phyloP scores from a whole-genome alignment of 1,284 basidiomycete genomes.

The Heterobasidion annosum region DNA sequence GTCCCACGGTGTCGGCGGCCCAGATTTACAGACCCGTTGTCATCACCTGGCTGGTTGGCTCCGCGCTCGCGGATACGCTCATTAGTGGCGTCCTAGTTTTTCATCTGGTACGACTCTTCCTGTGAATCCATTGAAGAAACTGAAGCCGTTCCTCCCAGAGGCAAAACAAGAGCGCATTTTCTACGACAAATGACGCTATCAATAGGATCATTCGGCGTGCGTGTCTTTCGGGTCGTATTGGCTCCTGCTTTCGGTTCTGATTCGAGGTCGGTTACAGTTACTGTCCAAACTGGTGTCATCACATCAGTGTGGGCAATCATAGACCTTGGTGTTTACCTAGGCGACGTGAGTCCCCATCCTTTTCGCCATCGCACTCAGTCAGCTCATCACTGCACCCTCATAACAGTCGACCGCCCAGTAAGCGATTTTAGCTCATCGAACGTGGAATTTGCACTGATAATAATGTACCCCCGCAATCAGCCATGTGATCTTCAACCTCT shows the following conservation, averaged over 20 bases:
- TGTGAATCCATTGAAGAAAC: no score
- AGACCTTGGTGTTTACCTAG: slow-evolving; percentile 17
- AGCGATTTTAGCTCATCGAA: neutral
- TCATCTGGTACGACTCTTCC: neutral
- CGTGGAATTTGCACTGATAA: neutral
- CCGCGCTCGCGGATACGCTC: neutral
- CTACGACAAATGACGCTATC: neutral
- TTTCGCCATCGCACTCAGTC: neutral
- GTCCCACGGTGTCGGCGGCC: neutral
- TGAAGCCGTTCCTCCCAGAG: neutral
- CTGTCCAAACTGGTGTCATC: neutral
- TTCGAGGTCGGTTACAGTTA: neutral
- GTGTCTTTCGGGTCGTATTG: neutral
- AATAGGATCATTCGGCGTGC: neutral
- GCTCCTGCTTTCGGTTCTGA: neutral
- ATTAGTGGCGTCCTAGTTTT: neutral
- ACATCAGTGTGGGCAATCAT: slow-evolving; percentile 11
- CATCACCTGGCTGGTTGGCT: neutral
- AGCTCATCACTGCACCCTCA: neutral
- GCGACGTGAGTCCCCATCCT: slow-evolving; percentile 2
- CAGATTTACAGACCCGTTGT: neutral
- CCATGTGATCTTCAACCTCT: neutral
- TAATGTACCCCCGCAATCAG: neutral
- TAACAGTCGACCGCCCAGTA: neutral
- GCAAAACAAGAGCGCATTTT: neutral